Percentiles rank a stretch among this genome's conserved stretches.
phyloP scores from a whole-genome alignment of 495 filamentous ascomycete genomes.

The Neurospora sp. region DNA sequence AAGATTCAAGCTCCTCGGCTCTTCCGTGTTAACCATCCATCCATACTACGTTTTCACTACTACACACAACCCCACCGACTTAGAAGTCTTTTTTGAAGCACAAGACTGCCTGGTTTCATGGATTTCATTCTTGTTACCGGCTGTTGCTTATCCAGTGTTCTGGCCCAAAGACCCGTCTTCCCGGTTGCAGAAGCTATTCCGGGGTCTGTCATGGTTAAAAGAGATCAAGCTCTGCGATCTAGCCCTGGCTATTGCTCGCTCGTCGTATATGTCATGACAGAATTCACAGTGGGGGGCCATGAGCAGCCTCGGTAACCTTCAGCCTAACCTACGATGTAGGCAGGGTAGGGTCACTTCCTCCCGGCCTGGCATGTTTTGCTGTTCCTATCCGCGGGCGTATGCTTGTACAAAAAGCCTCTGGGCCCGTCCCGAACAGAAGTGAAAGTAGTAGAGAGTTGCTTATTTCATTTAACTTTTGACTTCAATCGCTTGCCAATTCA shows the following conservation, averaged over 20 bases:
- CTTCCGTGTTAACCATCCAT: background rate
- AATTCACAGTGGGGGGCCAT: background rate
- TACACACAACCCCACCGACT: background rate
- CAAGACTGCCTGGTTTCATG: background rate
- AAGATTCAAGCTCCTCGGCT: background rate
- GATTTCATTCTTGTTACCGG: background rate
- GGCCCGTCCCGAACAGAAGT: background rate
- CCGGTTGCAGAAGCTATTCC: background rate
- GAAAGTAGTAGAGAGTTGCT: background rate
- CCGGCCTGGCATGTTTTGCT: background rate
- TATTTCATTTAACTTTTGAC: background rate
- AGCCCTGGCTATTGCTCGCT: background rate
- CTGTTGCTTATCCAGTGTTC: background rate
- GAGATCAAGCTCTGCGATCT: background rate
- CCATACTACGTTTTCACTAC: background rate
- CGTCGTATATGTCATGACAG: background rate
- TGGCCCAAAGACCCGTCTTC: background rate
- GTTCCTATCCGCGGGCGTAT: background rate
- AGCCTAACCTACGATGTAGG: background rate
- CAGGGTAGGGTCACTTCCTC: background rate
- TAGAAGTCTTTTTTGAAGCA: background rate
- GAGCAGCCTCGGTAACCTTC: background rate
- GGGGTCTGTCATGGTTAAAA: background rate
- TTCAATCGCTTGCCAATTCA: background rate
- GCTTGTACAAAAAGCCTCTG: background rate